These are phyloP conservation scores for Hypocrella siamensis DNA, from an alignment of 2,329 filamentous ascomycete species.

Conservation along the genomic window DNA sequence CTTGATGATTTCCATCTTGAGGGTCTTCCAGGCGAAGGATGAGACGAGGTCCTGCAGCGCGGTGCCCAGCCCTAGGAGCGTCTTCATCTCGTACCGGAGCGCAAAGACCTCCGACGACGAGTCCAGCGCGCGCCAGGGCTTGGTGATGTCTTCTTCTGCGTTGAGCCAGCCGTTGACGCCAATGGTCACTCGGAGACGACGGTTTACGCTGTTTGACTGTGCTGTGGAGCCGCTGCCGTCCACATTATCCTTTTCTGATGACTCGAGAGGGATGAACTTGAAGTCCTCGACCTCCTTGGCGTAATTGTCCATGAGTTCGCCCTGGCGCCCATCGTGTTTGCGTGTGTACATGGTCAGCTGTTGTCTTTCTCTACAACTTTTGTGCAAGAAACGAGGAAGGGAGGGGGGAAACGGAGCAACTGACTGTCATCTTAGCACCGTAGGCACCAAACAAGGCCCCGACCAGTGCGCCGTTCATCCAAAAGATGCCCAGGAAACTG, in stretches of 20 bases:
- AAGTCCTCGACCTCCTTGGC: conserved; percentile 76
- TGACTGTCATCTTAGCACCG: conserved; percentile 55
- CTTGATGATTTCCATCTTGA: conserved; percentile 61
- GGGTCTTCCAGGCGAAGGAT: conserved; percentile 58
- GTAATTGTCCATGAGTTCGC: conserved; percentile 76
- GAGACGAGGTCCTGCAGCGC: conserved; percentile 56
- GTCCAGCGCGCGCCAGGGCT: conserved; percentile 64
- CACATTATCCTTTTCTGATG: no score
- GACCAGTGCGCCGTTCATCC: conserved; percentile 72
- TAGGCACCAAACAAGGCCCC: conserved; percentile 82
- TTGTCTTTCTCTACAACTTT: neutral
- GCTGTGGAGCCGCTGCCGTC: no score
- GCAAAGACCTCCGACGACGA: conserved; percentile 62
- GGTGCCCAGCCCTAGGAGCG: conserved; percentile 60
- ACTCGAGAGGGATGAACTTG: conserved; percentile 58
- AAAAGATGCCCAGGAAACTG: conserved; percentile 72
- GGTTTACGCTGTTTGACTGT: conserved; percentile 6
- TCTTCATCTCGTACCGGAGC: conserved; percentile 66
- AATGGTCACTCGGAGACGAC: conserved; percentile 62
- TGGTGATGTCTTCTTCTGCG: conserved; percentile 56
- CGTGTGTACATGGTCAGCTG: neutral
- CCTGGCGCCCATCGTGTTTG: conserved; percentile 19
- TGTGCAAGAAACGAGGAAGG: no score
- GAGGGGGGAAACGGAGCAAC: conserved; percentile 6
- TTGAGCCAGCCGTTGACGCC: conserved; percentile 80